Percentiles rank a stretch among this genome's conserved stretches.
Conservation (phyloP, 1,284 basidiomycete genomes). For the Exobasidium cylindrosporum region DNA sequence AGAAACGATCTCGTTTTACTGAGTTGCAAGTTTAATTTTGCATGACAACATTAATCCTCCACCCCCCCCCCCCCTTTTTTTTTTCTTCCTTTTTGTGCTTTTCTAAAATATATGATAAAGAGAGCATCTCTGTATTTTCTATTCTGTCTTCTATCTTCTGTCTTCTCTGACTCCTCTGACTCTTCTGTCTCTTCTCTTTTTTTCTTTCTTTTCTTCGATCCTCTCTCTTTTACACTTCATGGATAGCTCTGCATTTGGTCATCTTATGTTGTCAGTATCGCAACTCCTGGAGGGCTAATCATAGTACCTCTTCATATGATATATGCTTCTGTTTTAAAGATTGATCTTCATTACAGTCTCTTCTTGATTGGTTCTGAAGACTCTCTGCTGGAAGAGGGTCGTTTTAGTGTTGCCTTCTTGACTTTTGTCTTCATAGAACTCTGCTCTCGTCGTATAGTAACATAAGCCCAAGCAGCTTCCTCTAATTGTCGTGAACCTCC, state of each 20-base stretch:
- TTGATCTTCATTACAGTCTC: too few relatives aligned
- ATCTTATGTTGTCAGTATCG: too few relatives aligned
- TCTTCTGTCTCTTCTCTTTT: neutral
- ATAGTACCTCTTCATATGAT: too few relatives aligned
- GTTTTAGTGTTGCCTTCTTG: neutral
- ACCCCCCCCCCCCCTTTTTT: neutral
- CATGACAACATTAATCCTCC: too few relatives aligned
- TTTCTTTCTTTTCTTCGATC: neutral
- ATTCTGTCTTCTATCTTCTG: neutral
- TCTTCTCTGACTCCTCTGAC: neutral
- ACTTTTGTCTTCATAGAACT: neutral
- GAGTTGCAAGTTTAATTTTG: conserved; percentile 8
- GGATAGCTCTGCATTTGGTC: too few relatives aligned
- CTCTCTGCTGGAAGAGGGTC: too few relatives aligned
- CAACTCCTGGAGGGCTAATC: too few relatives aligned
- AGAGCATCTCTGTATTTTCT: neutral
- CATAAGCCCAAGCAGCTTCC: conserved; percentile 3
- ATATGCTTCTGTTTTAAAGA: too few relatives aligned
- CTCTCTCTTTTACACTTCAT: neutral
- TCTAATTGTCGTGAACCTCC: neutral
- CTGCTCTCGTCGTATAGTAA: neutral
- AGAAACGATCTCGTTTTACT: conserved; percentile 6
- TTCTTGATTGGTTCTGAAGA: too few relatives aligned
- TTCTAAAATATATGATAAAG: neutral
- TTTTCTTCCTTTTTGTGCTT: neutral